Evolutionary conservation across 352 stramenopile genomes (phyloP), one percentile per base, ranked within the genome.

Genomic region (Blastocystis sp.): DNA sequence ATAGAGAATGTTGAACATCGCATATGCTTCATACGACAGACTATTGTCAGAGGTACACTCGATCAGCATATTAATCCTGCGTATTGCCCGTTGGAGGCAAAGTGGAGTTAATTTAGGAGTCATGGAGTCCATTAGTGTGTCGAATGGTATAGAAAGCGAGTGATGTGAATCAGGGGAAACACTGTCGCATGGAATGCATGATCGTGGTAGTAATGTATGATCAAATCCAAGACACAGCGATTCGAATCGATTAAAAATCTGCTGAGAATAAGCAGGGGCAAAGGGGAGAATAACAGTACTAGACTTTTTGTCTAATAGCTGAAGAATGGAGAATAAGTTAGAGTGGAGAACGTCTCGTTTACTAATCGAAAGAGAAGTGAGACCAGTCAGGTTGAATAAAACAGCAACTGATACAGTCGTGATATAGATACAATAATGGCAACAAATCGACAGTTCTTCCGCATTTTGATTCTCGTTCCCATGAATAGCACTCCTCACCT

Each of bases 1-100:
- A 37, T 54, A 84, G 7, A 84, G 20, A 13, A 84, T 69, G 15
- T 84, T 84, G 73, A 84, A 84, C 73, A 84, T 84, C 7, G 50
- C 53, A 64, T 84, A 84, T 5, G 73, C n/a, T 39, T 84, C 73
- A 45, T 84, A 84, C 8, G 26, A 68, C 2, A 84, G 20, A 2
- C 53, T 9, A 20, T n/a, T 43, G 9, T 68, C 47, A 26, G 37
- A 41, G 0, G 23, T 6, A 23, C 9, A 34, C 13, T 66, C 8
- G 45, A 84, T 29, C 8, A 73, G n/a, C 7, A 8, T 4, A 39
- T 73, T 34, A 18, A 73, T 73, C 9, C n/a, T 41, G 4, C 26
- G 47, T 9, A 73, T 45, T 20, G 73, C 47, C 47, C 73, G 1
- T 13, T n/a, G 45, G n/a, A 84, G 53, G 50, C 47, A 63, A 26